Evolutionary conservation across 805 yeast species (phyloP).

Genomic region (Kodamaea restingae): DNA sequence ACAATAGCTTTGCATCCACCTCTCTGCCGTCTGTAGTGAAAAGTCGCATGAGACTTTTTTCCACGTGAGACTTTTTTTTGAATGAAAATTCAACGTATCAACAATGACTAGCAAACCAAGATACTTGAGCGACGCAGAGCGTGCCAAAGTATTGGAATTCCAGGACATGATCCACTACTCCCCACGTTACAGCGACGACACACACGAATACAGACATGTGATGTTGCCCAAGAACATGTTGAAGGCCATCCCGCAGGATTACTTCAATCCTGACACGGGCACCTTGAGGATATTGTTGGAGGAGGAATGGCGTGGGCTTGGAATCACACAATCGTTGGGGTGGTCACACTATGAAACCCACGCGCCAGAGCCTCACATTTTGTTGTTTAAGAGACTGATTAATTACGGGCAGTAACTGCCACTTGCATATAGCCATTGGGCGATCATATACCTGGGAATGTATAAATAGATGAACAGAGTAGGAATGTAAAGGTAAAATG

Average conservation of each 20-base stretch:
- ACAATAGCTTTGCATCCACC: neutral
- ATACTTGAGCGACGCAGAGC: conserved; percentile 74
- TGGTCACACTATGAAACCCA: conserved; percentile 99
- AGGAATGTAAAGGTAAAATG: neutral
- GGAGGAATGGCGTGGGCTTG: conserved; percentile 98
- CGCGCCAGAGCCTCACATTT: conserved; percentile 96
- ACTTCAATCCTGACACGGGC: conserved; percentile 89
- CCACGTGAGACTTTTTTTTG: neutral
- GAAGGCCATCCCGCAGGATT: conserved; percentile 89
- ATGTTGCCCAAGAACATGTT: conserved; percentile 95
- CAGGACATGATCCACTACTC: conserved; percentile 94
- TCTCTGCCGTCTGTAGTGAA: neutral
- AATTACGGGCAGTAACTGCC: conserved; percentile 42
- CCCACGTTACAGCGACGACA: conserved; percentile 88
- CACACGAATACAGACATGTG: conserved; percentile 92
- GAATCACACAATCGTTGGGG: conserved; percentile 94
- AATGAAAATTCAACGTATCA: neutral
- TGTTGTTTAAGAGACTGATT: conserved; percentile 69
- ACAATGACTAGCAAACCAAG: conserved; percentile 48
- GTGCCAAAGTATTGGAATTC: conserved; percentile 83
- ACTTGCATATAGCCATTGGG: conserved; percentile 3
- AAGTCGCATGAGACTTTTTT: conserved; percentile 1
- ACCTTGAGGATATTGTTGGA: conserved; percentile 85
- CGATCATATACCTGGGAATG: conserved; percentile 3
- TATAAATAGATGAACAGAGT: conserved; percentile 1